Evolutionary conservation across 352 stramenopile genomes (phyloP).

Genomic region (Phytophthora citricola): DNA sequence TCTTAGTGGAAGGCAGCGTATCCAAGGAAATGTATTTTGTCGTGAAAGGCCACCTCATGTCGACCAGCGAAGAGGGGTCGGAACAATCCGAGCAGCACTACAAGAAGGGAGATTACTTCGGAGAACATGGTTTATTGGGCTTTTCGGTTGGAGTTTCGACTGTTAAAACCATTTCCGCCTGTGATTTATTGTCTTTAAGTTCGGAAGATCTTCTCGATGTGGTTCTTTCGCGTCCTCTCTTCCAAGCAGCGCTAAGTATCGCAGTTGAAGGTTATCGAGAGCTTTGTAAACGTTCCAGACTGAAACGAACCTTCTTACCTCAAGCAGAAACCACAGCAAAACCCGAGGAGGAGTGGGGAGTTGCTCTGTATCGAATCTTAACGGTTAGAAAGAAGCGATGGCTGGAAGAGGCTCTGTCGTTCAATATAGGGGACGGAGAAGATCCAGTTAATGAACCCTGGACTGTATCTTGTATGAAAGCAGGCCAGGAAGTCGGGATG

Average conservation of each 20-base stretch:
- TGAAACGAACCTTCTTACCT: background rate
- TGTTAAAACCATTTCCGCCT: constrained; percentile 36
- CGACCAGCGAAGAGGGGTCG: constrained; percentile 14
- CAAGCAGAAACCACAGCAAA: constrained; percentile 15
- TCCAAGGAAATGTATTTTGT: constrained; percentile 80
- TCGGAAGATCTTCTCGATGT: constrained; percentile 58
- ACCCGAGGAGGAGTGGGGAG: constrained; percentile 52
- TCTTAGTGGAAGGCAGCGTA: constrained; percentile 70
- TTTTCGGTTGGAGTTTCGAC: constrained; percentile 53
- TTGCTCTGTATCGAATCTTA: constrained; percentile 46
- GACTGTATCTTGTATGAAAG: constrained; percentile 31
- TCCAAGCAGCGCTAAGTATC: constrained; percentile 39
- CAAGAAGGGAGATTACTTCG: constrained; percentile 63
- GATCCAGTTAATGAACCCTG: constrained; percentile 31
- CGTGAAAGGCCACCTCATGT: constrained; percentile 55
- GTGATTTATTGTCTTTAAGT: constrained; percentile 36
- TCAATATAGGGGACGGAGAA: constrained; percentile 11
- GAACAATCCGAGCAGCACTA: constrained; percentile 19
- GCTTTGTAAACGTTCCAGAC: constrained; percentile 29
- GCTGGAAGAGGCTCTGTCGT: constrained; percentile 38
- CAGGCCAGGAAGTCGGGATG: constrained; percentile 36
- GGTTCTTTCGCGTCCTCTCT: constrained; percentile 37
- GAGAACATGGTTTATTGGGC: constrained; percentile 61
- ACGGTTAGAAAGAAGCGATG: constrained; percentile 39
- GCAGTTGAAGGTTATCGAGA: constrained; percentile 60